Conservation (phyloP, 1,284 basidiomycete genomes). For the Malassezia globosa region DNA sequence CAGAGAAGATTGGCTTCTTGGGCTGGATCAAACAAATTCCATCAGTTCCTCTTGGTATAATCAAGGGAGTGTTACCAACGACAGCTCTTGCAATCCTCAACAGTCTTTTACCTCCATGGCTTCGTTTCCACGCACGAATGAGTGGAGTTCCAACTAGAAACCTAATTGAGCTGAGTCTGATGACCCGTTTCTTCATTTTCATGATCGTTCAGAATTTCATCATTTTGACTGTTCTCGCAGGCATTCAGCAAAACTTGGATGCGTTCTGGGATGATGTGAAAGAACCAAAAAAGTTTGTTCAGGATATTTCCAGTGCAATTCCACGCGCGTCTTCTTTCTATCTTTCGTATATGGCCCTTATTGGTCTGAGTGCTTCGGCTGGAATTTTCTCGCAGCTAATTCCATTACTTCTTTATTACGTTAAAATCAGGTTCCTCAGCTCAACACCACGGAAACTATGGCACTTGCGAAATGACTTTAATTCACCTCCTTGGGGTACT, state of each 20-base stretch:
- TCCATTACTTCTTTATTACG: conserved; percentile 66
- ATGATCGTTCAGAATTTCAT: conserved; percentile 52
- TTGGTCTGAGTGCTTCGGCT: conserved; percentile 52
- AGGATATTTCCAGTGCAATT: conserved; percentile 53
- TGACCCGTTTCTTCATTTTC: conserved; percentile 85
- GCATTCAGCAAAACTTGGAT: conserved; percentile 25
- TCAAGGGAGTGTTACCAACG: conserved; percentile 64
- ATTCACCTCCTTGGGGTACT: conserved; percentile 70
- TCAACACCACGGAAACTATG: conserved; percentile 79
- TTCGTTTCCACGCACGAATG: conserved; percentile 63
- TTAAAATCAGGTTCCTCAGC: conserved; percentile 70
- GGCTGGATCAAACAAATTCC: conserved; percentile 65
- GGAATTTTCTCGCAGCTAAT: conserved; percentile 70
- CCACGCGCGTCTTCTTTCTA: conserved; percentile 85
- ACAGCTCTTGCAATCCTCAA: conserved; percentile 75
- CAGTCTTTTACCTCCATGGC: conserved; percentile 75
- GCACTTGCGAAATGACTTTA: conserved; percentile 61
- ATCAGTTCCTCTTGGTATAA: conserved; percentile 59
- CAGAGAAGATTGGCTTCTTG: conserved; percentile 59
- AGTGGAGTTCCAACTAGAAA: conserved; percentile 71
- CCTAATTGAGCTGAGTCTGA: conserved; percentile 74
- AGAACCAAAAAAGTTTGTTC: conserved; percentile 25
- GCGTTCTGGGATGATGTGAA: conserved; percentile 22
- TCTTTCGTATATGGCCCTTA: conserved; percentile 61
- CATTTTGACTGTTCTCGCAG: conserved; percentile 38